phyloP scores from a whole-genome alignment of 257 asterid species.

The Jacaranda mimosifolia region DNA sequence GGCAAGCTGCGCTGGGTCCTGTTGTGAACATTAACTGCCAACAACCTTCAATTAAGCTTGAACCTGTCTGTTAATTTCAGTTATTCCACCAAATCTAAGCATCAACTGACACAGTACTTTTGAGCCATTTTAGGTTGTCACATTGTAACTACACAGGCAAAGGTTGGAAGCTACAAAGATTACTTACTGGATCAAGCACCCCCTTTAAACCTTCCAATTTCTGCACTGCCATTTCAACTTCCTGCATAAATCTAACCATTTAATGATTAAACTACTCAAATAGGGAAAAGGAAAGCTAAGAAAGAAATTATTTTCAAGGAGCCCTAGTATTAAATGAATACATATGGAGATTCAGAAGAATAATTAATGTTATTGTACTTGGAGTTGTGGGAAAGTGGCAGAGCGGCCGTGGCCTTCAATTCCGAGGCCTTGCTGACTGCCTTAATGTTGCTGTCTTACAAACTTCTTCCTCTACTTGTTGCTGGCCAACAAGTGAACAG shows the following conservation, averaged over 20 bases:
- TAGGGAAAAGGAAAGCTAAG: background rate
- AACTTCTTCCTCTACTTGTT: constrained; percentile 41
- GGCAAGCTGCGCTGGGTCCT: constrained; percentile 92
- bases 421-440: constrained; percentile 75
- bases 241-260: constrained; percentile 55
- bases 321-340: background rate
- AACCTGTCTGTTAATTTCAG: constrained; percentile 66
- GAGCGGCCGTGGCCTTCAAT: constrained; percentile 90
- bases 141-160: background rate
- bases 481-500: constrained; percentile 52
- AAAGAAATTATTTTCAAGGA: background rate
- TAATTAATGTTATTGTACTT: constrained; percentile 41
- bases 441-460: constrained; percentile 45
- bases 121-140: background rate
- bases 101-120: background rate
- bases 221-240: constrained; percentile 79
- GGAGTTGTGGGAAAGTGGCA: constrained; percentile 72
- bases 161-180: background rate
- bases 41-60: constrained; percentile 86
- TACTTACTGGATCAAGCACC: constrained; percentile 78
- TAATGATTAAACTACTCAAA: background rate
- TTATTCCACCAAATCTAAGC: constrained; percentile 8
- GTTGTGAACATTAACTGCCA: constrained; percentile 99
- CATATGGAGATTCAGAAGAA: background rate
- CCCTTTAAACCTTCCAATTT: constrained; percentile 76